A percentile compares a stretch with the other conserved stretches of the same genome.
Conservation (phyloP, 805 yeast species). For the Torulaspora maleeae region DNA sequence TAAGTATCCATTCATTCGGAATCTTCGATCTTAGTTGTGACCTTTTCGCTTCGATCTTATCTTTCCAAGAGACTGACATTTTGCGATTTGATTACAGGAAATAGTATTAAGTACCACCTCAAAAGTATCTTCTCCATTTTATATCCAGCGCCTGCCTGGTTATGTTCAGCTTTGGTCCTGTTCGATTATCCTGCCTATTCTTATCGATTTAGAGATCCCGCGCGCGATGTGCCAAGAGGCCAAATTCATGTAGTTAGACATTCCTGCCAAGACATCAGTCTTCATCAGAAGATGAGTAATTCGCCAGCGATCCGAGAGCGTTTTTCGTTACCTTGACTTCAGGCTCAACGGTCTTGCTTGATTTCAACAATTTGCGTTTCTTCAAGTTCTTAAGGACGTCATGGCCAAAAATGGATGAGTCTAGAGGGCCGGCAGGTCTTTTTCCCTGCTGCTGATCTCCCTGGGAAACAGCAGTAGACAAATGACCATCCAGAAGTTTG, state of each 20-base stretch:
- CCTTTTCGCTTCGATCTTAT: constrained; percentile 13
- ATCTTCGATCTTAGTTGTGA: constrained; percentile 14
- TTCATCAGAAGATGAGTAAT: constrained; percentile 14
- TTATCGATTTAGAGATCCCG: background rate
- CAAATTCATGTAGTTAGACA: too few relatives aligned
- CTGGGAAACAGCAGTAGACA: background rate
- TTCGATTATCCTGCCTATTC: background rate
- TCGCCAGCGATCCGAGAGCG: constrained; percentile 3
- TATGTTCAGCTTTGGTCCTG: background rate
- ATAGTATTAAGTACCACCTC: background rate
- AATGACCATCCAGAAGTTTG: constrained; percentile 21
- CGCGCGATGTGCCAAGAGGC: background rate
- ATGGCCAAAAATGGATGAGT: constrained; percentile 2
- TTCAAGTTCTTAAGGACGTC: constrained; percentile 10
- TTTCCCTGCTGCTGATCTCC: background rate
- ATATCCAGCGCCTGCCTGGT: background rate
- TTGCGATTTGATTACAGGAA: background rate
- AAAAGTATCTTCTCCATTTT: background rate
- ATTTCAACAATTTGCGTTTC: constrained; percentile 9
- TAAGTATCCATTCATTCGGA: constrained; percentile 20
- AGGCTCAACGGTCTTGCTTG: background rate
- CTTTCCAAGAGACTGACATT: constrained; percentile 15
- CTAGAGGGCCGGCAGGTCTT: background rate
- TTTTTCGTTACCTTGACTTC: background rate
- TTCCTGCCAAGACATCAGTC: background rate